phyloP scores from a whole-genome alignment of 1,284 basidiomycete species.

The Schizophyllum amplum region DNA sequence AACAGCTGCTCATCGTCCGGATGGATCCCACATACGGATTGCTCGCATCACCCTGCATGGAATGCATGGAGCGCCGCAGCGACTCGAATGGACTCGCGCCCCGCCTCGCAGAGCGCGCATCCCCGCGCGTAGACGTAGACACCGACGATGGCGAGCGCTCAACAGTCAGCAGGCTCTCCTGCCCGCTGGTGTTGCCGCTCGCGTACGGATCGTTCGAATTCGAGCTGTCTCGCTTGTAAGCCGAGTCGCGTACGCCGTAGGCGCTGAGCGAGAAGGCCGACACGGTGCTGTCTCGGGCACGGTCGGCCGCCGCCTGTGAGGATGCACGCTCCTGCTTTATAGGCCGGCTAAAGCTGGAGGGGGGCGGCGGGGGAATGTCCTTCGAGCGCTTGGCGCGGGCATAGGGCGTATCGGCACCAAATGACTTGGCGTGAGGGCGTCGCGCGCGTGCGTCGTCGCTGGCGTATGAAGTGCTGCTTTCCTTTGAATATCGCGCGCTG shows the following conservation, averaged over 20 bases:
- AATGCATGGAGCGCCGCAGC: neutral
- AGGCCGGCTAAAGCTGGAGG: neutral
- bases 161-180: neutral
- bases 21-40: constrained; percentile 4
- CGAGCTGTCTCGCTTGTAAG: neutral
- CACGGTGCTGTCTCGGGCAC: neutral
- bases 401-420: neutral
- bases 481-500: neutral
- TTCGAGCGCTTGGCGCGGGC: neutral
- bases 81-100: constrained; percentile 11
- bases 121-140: neutral
- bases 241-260: neutral
- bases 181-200: no score
- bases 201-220: neutral
- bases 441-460: neutral
- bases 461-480: neutral
- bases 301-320: neutral
- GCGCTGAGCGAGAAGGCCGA: neutral
- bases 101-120: no score
- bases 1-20: constrained; percentile 21
- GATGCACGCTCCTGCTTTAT: neutral
- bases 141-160: neutral
- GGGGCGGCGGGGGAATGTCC: neutral
- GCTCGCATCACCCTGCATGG: constrained; percentile 2
- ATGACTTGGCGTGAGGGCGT: neutral